Conservation (phyloP, 2,329 filamentous ascomycete genomes). For the Malbranchea zuffiana region DNA sequence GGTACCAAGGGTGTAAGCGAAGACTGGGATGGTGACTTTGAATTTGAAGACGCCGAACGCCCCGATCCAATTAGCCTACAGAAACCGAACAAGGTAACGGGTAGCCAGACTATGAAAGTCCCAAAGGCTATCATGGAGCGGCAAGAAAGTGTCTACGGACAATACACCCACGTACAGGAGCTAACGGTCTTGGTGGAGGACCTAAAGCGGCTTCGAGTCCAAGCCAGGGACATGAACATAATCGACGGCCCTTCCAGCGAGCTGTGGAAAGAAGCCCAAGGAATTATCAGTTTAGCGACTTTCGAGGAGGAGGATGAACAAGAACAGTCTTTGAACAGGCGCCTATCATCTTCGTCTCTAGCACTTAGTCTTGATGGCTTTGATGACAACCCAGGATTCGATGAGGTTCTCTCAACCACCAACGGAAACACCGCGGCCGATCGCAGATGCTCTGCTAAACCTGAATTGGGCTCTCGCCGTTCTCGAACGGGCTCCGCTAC, state of each 20-base stretch:
- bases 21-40: slow-evolving; percentile 60
- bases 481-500: slow-evolving; percentile 13
- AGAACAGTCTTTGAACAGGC: slow-evolving; percentile 4
- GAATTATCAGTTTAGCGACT: slow-evolving; percentile 56
- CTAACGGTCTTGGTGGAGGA: slow-evolving; percentile 55
- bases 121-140: slow-evolving; percentile 53
- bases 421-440: slow-evolving; percentile 4
- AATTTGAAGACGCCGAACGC: slow-evolving; percentile 44
- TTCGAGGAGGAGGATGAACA: slow-evolving; percentile 49
- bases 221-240: slow-evolving; percentile 44
- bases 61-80: slow-evolving; percentile 15
- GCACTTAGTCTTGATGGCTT: slow-evolving; percentile 8
- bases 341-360: slow-evolving; percentile 8
- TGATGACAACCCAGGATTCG: slow-evolving; percentile 3
- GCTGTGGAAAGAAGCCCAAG: slow-evolving; percentile 55
- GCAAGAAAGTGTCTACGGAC: slow-evolving; percentile 54
- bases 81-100: slow-evolving; percentile 11
- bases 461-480: slow-evolving; percentile 6
- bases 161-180: slow-evolving; percentile 54
- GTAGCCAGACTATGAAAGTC: slow-evolving; percentile 37
- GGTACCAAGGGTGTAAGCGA: slow-evolving; percentile 56
- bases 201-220: slow-evolving; percentile 49
- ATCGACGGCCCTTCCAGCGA: slow-evolving; percentile 43
- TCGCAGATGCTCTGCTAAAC: slow-evolving; percentile 2
- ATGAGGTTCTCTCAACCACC: background rate